phyloP scores from a whole-genome alignment of 2,329 filamentous ascomycete genomes.

The Botrytis elliptica region DNA sequence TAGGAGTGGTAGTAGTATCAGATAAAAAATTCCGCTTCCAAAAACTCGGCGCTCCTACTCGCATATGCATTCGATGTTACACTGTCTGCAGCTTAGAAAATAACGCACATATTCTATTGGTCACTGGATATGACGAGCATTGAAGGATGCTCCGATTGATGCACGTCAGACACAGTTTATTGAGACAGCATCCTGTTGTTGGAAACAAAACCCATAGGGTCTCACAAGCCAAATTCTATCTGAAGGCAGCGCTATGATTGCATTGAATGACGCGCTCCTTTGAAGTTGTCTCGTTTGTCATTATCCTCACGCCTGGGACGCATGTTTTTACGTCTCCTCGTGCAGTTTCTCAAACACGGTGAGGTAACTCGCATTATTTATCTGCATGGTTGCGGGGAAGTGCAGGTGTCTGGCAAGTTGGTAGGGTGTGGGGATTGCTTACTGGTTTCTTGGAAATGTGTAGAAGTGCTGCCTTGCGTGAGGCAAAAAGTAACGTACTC shows the following conservation, averaged over 20 bases:
- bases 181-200: background rate
- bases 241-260: fast-evolving
- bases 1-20: background rate
- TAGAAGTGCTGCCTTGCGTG: background rate
- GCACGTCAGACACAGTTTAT: background rate
- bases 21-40: background rate
- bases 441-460: background rate
- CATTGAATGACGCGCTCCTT: background rate
- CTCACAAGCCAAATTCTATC: background rate
- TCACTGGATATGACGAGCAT: background rate
- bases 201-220: background rate
- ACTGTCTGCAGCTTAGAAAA: background rate
- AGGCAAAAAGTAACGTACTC: background rate
- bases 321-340: background rate
- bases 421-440: too few relatives aligned
- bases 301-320: background rate
- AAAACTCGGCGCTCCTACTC: background rate
- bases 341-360: background rate
- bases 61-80: background rate
- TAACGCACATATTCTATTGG: background rate
- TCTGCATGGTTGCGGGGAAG: background rate
- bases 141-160: background rate
- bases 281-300: background rate
- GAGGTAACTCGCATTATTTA: background rate
- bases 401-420: background rate